Evolutionary conservation across 108 stramenopile genomes (phyloP), one percentile per base, ranked within the genome.

Genomic region (Nitzschia sp.): DNA sequence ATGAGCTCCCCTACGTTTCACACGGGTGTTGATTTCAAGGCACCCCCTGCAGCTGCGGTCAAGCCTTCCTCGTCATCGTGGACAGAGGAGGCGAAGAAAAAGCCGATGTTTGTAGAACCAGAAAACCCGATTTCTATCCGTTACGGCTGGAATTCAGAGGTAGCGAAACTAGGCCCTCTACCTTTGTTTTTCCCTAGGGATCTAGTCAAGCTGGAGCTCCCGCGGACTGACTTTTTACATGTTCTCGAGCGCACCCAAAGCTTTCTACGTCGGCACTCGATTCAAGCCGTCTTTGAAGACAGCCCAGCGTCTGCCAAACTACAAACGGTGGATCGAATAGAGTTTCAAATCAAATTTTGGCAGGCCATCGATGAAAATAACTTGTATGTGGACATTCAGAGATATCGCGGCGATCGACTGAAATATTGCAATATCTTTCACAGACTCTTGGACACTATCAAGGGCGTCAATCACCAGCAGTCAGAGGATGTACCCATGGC

Each of bases 311-410:
- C 55, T 4, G 55, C 55, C 27, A 30, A 30, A 29, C 27, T 56
- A 2, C 55, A 56, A 56, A 56, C 55, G 23, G 17, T 17, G 9
- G 55, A 32, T 15, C 13, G 55, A 25, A 29, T 56, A n/a, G 55
- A 56, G 31, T 21, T 56, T 28, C 30, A 29, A n/a, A 29, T 56
- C 28, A 56, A 56, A 30, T 56, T 56, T 56, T 56, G 55, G 55
- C 26, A 26, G 21, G 55, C 30, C 21, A 4, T 4, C 30, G 29
- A 11, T 16, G 5, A 8, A 4, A 17, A 56, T 26, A 16, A 31
- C 11, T 56, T 70, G 2, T 60, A 26, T 44, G 57, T 70, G 46
- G 57, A 56, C 27, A 28, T 70, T 36, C 69, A 70, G 52, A 58
- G 69, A 13, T 44, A 52, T 29, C 56, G 57, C 9, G 69, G 69